phyloP scores from a whole-genome alignment of 148 eudicot genomes.

The Simmondsia chinensis region DNA sequence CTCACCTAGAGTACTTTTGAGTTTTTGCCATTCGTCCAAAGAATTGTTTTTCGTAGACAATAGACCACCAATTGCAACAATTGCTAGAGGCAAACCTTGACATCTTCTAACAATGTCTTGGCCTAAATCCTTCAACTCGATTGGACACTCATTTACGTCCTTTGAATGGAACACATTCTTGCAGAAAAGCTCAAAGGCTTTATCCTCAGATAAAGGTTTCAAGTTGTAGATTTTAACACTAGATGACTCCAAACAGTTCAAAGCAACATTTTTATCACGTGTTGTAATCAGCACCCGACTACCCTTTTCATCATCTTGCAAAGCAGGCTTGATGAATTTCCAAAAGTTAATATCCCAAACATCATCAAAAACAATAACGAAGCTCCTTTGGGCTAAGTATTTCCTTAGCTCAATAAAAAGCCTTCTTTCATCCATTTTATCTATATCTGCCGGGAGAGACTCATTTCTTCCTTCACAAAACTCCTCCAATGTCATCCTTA shows the following conservation, averaged over 20 bases:
- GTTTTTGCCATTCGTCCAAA: too few species aligned
- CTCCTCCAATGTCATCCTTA: neutral
- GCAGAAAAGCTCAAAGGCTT: neutral
- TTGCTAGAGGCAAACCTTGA: constrained; percentile 4
- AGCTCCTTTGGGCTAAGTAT: neutral
- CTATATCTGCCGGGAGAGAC: neutral
- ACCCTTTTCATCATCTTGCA: neutral
- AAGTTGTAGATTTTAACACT: neutral
- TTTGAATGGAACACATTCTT: neutral
- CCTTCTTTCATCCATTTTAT: neutral
- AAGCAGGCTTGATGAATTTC: neutral
- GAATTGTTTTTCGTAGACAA: too few species aligned
- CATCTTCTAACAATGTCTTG: neutral
- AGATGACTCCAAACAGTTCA: too few species aligned
- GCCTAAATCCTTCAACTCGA: neutral
- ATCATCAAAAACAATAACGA: constrained; percentile 4
- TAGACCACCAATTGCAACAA: constrained; percentile 5
- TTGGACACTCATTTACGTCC: neutral
- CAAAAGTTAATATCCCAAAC: neutral
- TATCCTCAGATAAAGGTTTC: neutral
- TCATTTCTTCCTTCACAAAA: neutral
- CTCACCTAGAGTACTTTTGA: too few species aligned
- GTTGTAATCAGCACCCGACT: constrained; percentile 7
- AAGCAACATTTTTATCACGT: neutral
- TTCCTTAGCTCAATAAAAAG: neutral